Base-by-base conservation (phyloP, 2,329 filamentous ascomycete genomes). In the Mycosphaerella arachidis region DNA sequence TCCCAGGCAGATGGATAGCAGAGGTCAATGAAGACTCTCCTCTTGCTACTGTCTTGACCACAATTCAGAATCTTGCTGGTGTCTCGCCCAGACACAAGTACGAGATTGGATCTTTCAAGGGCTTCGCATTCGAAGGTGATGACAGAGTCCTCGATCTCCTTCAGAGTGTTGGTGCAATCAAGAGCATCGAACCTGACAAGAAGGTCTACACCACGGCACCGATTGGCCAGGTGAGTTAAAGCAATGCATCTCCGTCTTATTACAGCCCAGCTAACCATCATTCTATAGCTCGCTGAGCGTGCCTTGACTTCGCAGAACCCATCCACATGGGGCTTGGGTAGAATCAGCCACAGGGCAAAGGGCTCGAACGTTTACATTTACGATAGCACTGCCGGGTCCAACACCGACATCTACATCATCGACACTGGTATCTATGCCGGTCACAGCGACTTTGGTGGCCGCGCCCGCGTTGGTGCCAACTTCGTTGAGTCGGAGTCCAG, bases 141-240 rank as follows among this genome's bases (percentile, higher is more conserved):
- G 71, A 76, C 52, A 63, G 66, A 12, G 55, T 74, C 35, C 67
- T 77, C 24, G 59, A 70, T 9, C 46, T 69, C 7, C 66, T 78
- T 27, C 66, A 60, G 30, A 57, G 46, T 31, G 53, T 62, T 27
- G 61, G 56, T 30, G 48, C 74, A 67, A 71, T 77, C 56, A 71
- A 74, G 35, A 74, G 72, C 68, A 72, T 77, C 55, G 75, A 77
- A 67, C 71, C 74, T 58, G 75, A 77, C 58, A 73, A 71, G 57
- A 63, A 72, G 51, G 69, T 77, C 59, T 70, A 68, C 53, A 68
- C 72, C 43, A 70, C 68, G 59, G 71, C 56, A 18, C 65, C 64
- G 30, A 7, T 43, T 13, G 16, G 37, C 9, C 37, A 43, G 37
- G 37, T 43, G 37, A n/a, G 37, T n/a, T 43, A 2, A n/a, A 9